phyloP scores from a whole-genome alignment of 495 filamentous ascomycete species.

The Hypomontagnella monticulosa region DNA sequence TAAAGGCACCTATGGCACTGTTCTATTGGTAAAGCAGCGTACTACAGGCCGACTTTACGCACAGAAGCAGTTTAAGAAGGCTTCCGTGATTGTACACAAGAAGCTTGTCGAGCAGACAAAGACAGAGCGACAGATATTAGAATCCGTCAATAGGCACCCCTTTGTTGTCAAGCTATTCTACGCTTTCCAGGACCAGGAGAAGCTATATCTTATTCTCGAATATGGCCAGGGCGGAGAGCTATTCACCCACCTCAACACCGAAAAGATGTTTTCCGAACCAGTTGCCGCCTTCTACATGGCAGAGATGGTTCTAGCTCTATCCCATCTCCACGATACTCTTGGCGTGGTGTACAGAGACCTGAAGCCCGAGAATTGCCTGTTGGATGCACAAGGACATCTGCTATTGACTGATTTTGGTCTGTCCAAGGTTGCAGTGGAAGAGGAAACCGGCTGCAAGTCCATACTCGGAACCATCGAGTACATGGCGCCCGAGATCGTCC shows the following conservation, averaged over 20 bases:
- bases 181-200: constrained; percentile 97
- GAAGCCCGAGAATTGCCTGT: constrained; percentile 97
- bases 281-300: constrained; percentile 97
- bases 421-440: constrained; percentile 89
- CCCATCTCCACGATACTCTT: constrained; percentile 88
- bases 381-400: constrained; percentile 90
- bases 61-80: constrained; percentile 98
- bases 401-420: constrained; percentile 97
- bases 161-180: constrained; percentile 98
- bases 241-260: constrained; percentile 86
- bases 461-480: constrained; percentile 95
- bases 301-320: constrained; percentile 92
- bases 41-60: constrained; percentile 90
- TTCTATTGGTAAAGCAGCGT: constrained; percentile 88
- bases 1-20: constrained; percentile 94
- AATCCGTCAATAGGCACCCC: constrained; percentile 93
- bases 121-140: constrained; percentile 92
- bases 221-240: constrained; percentile 98
- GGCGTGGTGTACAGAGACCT: constrained; percentile 97
- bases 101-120: constrained; percentile 95
- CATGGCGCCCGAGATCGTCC: constrained; percentile 96
- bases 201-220: constrained; percentile 96
- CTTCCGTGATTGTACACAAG: constrained; percentile 90
- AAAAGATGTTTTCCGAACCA: constrained; percentile 90
- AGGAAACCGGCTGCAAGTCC: constrained; percentile 82